Evolutionary conservation across 2,329 filamentous ascomycete genomes (phyloP).

Genomic region (Ascochyta fabae): DNA sequence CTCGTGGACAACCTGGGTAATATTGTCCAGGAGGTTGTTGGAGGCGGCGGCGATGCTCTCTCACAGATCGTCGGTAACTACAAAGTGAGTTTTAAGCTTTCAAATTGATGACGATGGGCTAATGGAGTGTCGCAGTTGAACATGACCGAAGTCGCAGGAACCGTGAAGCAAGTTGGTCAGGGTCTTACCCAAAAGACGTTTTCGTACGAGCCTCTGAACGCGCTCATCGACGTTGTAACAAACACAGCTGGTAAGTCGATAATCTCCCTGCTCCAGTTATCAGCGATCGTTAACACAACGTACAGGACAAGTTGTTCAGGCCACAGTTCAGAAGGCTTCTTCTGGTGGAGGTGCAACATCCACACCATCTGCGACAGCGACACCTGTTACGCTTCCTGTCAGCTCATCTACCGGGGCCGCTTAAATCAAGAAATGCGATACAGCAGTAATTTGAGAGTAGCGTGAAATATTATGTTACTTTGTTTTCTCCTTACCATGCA

Average conservation of each 20-base stretch:
- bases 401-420: slow-evolving; percentile 33
- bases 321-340: slow-evolving; percentile 48
- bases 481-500: background rate
- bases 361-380: slow-evolving; percentile 35
- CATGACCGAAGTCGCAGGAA: slow-evolving; percentile 61
- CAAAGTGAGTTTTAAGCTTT: slow-evolving; percentile 32
- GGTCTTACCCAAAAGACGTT: slow-evolving; percentile 60
- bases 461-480: background rate
- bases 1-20: slow-evolving; percentile 68
- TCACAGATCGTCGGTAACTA: slow-evolving; percentile 65
- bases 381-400: slow-evolving; percentile 38
- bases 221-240: slow-evolving; percentile 63
- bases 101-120: background rate
- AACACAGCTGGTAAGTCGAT: slow-evolving; percentile 51
- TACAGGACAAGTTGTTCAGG: slow-evolving; percentile 61
- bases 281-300: background rate
- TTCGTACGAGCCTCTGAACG: slow-evolving; percentile 57
- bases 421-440: slow-evolving; percentile 1
- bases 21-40: slow-evolving; percentile 65
- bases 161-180: slow-evolving; percentile 44
- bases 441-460: background rate
- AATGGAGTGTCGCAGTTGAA: slow-evolving; percentile 46
- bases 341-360: slow-evolving; percentile 30
- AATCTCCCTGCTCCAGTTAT: background rate
- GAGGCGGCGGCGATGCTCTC: slow-evolving; percentile 53